Conservation (phyloP, 1,284 basidiomycete genomes). For the Tremellales sp. region DNA sequence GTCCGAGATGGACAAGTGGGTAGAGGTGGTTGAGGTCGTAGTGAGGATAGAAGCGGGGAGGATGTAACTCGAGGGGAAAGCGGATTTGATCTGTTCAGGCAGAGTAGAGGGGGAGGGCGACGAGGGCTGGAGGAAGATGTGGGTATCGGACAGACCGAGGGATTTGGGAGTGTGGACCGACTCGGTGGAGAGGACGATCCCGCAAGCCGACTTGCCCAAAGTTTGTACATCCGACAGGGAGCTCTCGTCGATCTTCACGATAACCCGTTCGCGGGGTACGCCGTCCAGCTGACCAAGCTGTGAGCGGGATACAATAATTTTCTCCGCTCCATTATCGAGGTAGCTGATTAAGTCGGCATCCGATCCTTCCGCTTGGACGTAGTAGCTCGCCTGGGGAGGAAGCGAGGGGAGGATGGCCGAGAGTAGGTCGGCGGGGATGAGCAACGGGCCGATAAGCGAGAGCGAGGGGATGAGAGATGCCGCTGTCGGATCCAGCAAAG, state of each 20-base stretch:
- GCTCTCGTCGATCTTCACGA: conserved; percentile 67
- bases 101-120: conserved; percentile 44
- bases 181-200: conserved; percentile 29
- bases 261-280: conserved; percentile 66
- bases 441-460: conserved; percentile 68
- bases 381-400: conserved; percentile 46
- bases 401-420: conserved; percentile 34
- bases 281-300: conserved; percentile 59
- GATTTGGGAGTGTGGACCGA: conserved; percentile 59
- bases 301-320: conserved; percentile 65
- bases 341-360: conserved; percentile 58
- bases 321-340: conserved; percentile 72
- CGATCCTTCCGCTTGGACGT: conserved; percentile 60
- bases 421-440: conserved; percentile 52
- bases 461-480: conserved; percentile 59
- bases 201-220: conserved; percentile 43
- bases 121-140: conserved; percentile 59
- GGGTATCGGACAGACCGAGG: conserved; percentile 64
- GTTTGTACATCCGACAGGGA: conserved; percentile 66
- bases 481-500: conserved; percentile 44
- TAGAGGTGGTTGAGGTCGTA: conserved; percentile 54
- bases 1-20: conserved; percentile 71
- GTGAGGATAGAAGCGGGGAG: conserved; percentile 71
- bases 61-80: conserved; percentile 66
- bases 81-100: conserved; percentile 59